Conservation (phyloP, 192 early-diverging fungal species). For the Coemansia sp. region DNA sequence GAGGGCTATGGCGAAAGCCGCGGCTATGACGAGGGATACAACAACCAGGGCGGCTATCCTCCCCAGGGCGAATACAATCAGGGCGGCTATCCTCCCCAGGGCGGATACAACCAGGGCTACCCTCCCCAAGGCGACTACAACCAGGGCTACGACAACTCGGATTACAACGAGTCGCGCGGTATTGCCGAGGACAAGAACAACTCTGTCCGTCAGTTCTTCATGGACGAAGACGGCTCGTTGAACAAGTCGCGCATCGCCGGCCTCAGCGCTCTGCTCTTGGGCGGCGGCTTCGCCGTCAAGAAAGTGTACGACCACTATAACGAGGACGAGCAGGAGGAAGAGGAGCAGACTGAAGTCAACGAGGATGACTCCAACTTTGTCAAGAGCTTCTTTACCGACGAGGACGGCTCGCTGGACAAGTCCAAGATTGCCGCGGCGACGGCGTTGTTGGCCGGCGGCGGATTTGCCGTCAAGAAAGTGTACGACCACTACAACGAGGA, state of each 20-base stretch:
- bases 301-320: constrained; percentile 15
- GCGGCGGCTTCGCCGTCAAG: constrained; percentile 17
- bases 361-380: constrained; percentile 12
- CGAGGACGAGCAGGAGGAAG: constrained; percentile 10
- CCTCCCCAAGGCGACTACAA: constrained; percentile 3
- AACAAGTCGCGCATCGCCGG: constrained; percentile 9
- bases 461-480: constrained; percentile 18
- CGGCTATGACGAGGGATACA: neutral
- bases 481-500: constrained; percentile 21
- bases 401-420: constrained; percentile 24
- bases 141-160: constrained; percentile 9
- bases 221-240: constrained; percentile 7
- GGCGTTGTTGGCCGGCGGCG: constrained; percentile 9
- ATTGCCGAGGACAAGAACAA: constrained; percentile 8
- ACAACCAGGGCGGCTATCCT: neutral
- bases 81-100: neutral
- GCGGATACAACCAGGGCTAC: neutral
- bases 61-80: constrained; percentile 5
- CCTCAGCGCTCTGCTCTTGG: constrained; percentile 8
- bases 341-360: constrained; percentile 10
- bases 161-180: neutral
- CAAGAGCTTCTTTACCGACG: constrained; percentile 23
- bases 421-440: constrained; percentile 13
- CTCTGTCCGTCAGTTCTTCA: constrained; percentile 17
- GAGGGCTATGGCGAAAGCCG: constrained; percentile 9